Base-by-base conservation (phyloP, 2,329 filamentous ascomycete genomes). In the Leptographium lundbergii region DNA sequence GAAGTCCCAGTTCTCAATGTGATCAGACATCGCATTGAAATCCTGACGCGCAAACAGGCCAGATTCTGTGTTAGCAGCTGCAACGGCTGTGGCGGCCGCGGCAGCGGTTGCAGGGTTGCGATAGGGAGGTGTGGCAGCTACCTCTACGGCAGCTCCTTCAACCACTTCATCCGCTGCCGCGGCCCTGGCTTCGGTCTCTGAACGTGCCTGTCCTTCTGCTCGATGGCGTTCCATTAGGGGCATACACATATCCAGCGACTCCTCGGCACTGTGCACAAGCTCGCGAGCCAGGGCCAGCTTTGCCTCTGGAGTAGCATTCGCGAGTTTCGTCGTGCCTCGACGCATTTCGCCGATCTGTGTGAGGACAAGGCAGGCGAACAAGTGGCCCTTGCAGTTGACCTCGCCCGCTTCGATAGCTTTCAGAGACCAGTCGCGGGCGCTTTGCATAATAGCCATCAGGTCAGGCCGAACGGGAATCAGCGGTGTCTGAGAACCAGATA, bases 351-450 rank as follows among this genome's bases (percentile, higher is more conserved):
- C 68, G 0, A 81, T 68, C 53, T 80, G 72, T 0, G 71, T 70
- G 6, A 62, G 61, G 1, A 78, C 61, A 6, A 75, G 62, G 4
- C 65, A 65, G 2, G 68, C 62, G n/a, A 81, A 69, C 32, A 83
- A 51, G 48, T 76, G 76, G 0, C 77, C 77, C 62, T 83, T 84
- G 29, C 77, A 68, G 59, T 82, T 83, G 0, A 78, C 81, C 66
- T 82, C 78, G 1, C 63, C 63, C 22, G 58, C 62, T 29, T 59
- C 59, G 22, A 64, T 47, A 34, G 57, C 7, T 22, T 57, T 61
- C 25, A 58, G 52, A n/a, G 45, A 47, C 59, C 59, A 62, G 54
- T 25, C 57, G 13, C 45, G 14, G 25, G 62, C 57, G 6, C 50
- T 19, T 19, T 57, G 47, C 11, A 58, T 19, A 36, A 61, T 51